phyloP scores from a whole-genome alignment of 2,329 filamentous ascomycete genomes.

The Lasiodiplodia gonubiensis region DNA sequence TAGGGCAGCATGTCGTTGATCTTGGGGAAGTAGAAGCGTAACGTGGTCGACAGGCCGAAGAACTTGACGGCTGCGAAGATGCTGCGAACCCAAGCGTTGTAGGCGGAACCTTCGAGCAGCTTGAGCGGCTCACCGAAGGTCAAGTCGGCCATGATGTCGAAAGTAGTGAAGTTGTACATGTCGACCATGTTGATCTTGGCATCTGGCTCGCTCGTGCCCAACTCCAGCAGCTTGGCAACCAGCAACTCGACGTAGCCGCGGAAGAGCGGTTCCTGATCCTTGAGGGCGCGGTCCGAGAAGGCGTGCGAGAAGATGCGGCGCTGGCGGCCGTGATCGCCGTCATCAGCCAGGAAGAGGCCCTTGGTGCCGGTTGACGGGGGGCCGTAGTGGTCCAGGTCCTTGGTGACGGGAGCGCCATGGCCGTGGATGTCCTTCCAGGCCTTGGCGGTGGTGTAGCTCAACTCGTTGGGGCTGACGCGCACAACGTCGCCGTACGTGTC shows the following conservation, averaged over 20 bases:
- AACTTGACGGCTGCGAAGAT: constrained; percentile 39
- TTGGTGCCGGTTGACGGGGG: constrained; percentile 43
- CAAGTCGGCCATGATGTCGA: constrained; percentile 43
- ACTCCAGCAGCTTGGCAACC: constrained; percentile 44
- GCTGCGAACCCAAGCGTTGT: constrained; percentile 41
- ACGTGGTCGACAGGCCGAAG: constrained; percentile 16
- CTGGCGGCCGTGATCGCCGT: constrained; percentile 49
- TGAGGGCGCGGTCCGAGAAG: constrained; percentile 48
- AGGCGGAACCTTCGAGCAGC: constrained; percentile 38
- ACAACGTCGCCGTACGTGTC: constrained; percentile 51
- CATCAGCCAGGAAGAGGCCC: constrained; percentile 44
- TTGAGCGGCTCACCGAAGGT: constrained; percentile 41
- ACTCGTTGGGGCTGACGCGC: constrained; percentile 48
- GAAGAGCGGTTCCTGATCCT: constrained; percentile 49
- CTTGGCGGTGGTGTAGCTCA: constrained; percentile 15
- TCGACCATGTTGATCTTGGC: constrained; percentile 28
- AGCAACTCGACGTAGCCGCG: constrained; percentile 42
- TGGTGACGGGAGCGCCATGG: constrained; percentile 40
- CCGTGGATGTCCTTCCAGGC: constrained; percentile 46
- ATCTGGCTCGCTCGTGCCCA: constrained; percentile 37
- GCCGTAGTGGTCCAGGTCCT: constrained; percentile 39
- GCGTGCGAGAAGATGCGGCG: constrained; percentile 48
- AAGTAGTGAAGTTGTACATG: constrained; percentile 43
- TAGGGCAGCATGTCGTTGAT: constrained; percentile 13
- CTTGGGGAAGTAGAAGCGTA: constrained; percentile 27